phyloP scores from a whole-genome alignment of 768 basidiomycete species.

The Ramaria rubella region DNA sequence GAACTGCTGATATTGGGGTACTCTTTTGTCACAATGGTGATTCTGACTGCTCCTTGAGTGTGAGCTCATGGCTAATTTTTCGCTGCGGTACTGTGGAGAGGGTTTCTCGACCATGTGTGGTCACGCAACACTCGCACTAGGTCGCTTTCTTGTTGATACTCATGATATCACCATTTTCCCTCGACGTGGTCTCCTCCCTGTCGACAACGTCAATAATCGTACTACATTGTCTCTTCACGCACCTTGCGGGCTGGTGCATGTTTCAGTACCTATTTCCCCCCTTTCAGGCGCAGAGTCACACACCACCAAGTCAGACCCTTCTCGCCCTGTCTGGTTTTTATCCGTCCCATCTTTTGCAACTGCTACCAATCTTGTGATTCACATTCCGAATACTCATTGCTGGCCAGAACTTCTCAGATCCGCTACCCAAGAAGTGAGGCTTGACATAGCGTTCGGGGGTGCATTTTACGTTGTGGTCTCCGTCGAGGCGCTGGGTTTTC shows the following conservation, averaged over 20 bases:
- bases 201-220: conserved; percentile 10
- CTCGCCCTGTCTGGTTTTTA: conserved; percentile 28
- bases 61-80: not conserved
- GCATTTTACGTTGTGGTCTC: conserved; percentile 36
- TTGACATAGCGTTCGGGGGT: conserved; percentile 34
- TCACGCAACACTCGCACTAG: conserved; percentile 36
- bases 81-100: conserved; percentile 23
- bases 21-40: conserved; percentile 38
- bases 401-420: conserved; percentile 22
- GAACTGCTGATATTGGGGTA: conserved; percentile 36
- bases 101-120: conserved; percentile 40
- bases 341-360: conserved; percentile 33
- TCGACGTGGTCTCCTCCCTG: conserved; percentile 18
- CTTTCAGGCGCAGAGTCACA: not conserved
- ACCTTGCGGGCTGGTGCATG: conserved; percentile 32
- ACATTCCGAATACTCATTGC: conserved; percentile 22
- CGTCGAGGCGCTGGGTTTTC: conserved; percentile 30
- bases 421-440: conserved; percentile 13
- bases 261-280: conserved; percentile 24
- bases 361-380: conserved; percentile 22
- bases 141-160: conserved; percentile 35
- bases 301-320: conserved; percentile 23
- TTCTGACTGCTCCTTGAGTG: not conserved
- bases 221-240: conserved; percentile 25
- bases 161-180: conserved; percentile 29